These are phyloP conservation scores for Magnaporthiopsis incrustans DNA, from an alignment of 2,329 filamentous ascomycete species.

Conservation along the genomic window DNA sequence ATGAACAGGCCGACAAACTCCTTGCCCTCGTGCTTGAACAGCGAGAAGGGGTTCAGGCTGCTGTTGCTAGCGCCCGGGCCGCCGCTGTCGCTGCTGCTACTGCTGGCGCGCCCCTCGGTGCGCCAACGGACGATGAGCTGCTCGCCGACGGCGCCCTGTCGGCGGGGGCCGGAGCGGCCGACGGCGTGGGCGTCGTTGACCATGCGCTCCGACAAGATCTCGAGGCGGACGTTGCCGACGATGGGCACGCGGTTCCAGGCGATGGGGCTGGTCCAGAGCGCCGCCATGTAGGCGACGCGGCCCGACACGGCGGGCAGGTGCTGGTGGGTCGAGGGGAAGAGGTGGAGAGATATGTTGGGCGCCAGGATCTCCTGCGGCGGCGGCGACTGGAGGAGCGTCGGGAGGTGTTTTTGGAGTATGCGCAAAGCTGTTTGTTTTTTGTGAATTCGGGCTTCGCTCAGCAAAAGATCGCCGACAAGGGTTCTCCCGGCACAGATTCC, in stretches of 20 bases:
- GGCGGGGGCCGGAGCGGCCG: conserved; percentile 22
- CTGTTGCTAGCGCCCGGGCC: conserved; percentile 31
- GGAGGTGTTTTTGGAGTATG: conserved; percentile 58
- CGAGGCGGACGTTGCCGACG: conserved; percentile 79
- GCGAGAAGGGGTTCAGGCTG: conserved; percentile 25
- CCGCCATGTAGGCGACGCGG: conserved; percentile 82
- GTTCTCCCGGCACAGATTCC: too few species aligned
- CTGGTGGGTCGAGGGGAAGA: conserved; percentile 71
- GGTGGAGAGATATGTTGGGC: conserved; percentile 62
- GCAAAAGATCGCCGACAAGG: background rate
- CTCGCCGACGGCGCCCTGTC: conserved; percentile 55
- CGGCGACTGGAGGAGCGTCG: conserved; percentile 57
- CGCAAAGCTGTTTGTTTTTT: conserved; percentile 42
- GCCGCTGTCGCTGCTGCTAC: conserved; percentile 22
- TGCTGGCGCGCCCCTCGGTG: conserved; percentile 42
- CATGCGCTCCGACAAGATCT: conserved; percentile 87
- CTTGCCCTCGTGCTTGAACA: conserved; percentile 46
- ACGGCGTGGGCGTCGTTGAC: conserved; percentile 40
- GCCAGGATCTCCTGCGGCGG: conserved; percentile 69
- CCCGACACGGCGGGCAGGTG: conserved; percentile 90
- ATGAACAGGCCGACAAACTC: conserved; percentile 89
- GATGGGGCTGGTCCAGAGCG: conserved; percentile 90
- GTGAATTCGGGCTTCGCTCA: background rate
- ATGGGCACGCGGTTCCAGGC: conserved; percentile 92
- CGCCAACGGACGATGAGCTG: conserved; percentile 90